phyloP scores from a whole-genome alignment of 495 filamentous ascomycete genomes.

The Podospora australis region DNA sequence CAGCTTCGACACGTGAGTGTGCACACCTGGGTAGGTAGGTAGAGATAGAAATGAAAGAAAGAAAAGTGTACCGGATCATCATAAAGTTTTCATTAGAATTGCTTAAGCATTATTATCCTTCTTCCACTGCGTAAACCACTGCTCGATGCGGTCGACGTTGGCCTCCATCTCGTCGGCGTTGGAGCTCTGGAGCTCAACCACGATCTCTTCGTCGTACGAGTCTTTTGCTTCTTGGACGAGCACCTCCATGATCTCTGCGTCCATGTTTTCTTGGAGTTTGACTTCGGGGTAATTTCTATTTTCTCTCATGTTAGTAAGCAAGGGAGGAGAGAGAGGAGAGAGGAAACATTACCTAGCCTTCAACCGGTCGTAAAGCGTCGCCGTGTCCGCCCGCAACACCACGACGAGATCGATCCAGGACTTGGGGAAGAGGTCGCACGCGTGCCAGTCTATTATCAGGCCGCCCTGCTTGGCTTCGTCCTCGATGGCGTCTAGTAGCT shows the following conservation, averaged over 20 bases:
- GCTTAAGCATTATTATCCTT: conserved; percentile 51
- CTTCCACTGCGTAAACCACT: conserved; percentile 80
- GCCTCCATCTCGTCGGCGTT: conserved; percentile 73
- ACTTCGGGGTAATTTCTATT: conserved; percentile 66
- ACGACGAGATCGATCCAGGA: conserved; percentile 95
- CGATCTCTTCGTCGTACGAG: conserved; percentile 77
- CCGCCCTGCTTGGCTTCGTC: conserved; percentile 73
- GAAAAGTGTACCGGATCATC: too few species aligned
- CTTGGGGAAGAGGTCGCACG: conserved; percentile 90
- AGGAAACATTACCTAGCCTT: conserved; percentile 60
- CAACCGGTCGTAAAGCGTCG: conserved; percentile 78
- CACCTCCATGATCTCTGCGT: conserved; percentile 96
- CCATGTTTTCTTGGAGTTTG: conserved; percentile 93
- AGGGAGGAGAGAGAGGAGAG: not conserved
- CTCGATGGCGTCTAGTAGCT: conserved; percentile 88
- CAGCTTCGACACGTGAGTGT: too few species aligned
- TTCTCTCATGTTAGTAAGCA: not conserved
- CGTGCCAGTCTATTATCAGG: conserved; percentile 95
- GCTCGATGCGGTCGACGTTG: conserved; percentile 77
- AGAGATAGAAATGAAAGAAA: too few species aligned
- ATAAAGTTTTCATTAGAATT: too few species aligned
- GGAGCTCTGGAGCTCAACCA: conserved; percentile 86
- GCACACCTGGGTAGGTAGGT: too few species aligned
- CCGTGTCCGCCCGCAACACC: conserved; percentile 74
- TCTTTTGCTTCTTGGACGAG: conserved; percentile 85